phyloP scores from a whole-genome alignment of 331 rosid species.

The Erythrophleum ivorense region DNA sequence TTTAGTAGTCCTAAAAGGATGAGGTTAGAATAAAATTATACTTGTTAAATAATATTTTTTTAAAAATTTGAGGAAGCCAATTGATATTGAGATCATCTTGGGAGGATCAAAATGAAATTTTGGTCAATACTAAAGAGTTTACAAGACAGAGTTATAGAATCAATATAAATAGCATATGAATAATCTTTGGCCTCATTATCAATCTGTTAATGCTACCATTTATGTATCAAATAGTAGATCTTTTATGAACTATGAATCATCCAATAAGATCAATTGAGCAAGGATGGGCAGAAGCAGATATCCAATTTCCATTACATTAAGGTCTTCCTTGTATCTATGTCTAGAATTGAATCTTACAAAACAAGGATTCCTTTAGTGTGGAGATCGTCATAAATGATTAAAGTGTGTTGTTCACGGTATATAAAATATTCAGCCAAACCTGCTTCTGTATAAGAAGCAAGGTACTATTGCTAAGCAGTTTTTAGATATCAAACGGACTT shows the following conservation, averaged over 20 bases:
- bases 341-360: too few relatives aligned
- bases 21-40: neutral
- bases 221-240: neutral
- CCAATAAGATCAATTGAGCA: conserved; percentile 1
- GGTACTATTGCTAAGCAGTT: too few relatives aligned
- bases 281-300: neutral
- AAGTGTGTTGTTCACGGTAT: too few relatives aligned
- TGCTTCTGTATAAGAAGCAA: too few relatives aligned
- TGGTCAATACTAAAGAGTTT: neutral
- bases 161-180: neutral
- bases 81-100: neutral
- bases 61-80: neutral
- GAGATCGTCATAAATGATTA: too few relatives aligned
- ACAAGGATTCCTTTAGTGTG: too few relatives aligned
- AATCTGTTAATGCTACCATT: neutral
- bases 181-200: conserved; percentile 20
- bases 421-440: too few relatives aligned
- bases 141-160: neutral
- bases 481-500: too few relatives aligned
- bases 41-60: too few relatives aligned
- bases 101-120: too few relatives aligned
- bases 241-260: conserved; percentile 5
- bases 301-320: too few relatives aligned
- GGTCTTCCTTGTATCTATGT: too few relatives aligned
- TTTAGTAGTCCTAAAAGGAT: neutral